phyloP scores from a whole-genome alignment of 257 asterid genomes.

The Sherardia arvensis region DNA sequence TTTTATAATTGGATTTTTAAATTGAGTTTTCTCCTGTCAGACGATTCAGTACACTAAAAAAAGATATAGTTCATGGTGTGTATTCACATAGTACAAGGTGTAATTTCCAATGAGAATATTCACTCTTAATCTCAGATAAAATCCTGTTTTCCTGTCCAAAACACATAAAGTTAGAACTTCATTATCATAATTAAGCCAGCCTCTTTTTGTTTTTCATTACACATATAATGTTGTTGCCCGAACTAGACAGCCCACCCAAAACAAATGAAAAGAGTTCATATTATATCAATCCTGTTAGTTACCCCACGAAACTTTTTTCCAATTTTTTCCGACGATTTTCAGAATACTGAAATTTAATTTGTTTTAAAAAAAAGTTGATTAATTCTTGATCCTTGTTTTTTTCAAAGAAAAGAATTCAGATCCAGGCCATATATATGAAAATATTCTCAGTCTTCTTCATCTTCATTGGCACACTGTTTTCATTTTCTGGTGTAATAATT shows the following conservation, averaged over 20 bases:
- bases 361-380: background rate
- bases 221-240: background rate
- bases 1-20: too few relatives aligned
- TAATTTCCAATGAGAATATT: too few relatives aligned
- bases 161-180: background rate
- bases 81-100: too few relatives aligned
- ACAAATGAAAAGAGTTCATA: background rate
- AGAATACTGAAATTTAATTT: too few relatives aligned
- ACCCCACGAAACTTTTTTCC: too few relatives aligned
- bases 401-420: background rate
- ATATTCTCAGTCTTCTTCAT: background rate
- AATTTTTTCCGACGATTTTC: too few relatives aligned
- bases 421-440: background rate
- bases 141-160: background rate
- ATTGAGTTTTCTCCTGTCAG: too few relatives aligned
- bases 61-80: too few relatives aligned
- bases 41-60: too few relatives aligned
- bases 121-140: background rate
- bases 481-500: background rate
- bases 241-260: background rate
- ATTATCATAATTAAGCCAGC: background rate
- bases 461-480: background rate
- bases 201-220: too few relatives aligned
- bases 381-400: background rate
- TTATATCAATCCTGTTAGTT: too few relatives aligned